Conservation (phyloP, 148 eudicot species). For the Silene uniflora region DNA sequence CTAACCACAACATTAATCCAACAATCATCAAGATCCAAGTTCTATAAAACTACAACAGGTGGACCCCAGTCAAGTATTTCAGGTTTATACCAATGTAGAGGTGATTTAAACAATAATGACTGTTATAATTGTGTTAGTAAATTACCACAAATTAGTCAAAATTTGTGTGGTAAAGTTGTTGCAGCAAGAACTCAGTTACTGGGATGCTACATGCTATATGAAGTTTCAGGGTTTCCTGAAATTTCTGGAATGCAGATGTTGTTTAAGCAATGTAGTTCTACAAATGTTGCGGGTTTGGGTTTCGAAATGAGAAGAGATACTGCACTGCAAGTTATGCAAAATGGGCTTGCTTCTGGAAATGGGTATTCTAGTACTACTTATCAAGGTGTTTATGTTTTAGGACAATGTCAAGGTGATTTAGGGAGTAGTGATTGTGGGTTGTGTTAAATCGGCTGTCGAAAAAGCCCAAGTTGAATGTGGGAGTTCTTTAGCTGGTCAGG, state of each 20-base stretch:
- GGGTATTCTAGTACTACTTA: slow-evolving; percentile 67
- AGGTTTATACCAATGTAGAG: slow-evolving; percentile 85
- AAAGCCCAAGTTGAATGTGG: slow-evolving; percentile 92
- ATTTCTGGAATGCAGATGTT: slow-evolving; percentile 73
- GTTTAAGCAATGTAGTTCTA: slow-evolving; percentile 57
- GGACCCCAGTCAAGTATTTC: slow-evolving; percentile 52
- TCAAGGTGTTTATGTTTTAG: slow-evolving; percentile 58
- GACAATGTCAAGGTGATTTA: slow-evolving; percentile 91
- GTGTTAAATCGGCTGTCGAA: slow-evolving; percentile 75
- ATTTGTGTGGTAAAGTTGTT: slow-evolving; percentile 63
- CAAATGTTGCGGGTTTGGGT: slow-evolving; percentile 48
- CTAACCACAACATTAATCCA: slow-evolving; percentile 51
- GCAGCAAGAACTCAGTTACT: slow-evolving; percentile 74
- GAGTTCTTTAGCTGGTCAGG: slow-evolving; percentile 63
- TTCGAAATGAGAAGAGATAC: slow-evolving; percentile 75
- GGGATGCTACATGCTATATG: slow-evolving; percentile 79
- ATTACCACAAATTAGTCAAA: slow-evolving; percentile 60
- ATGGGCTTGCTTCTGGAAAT: slow-evolving; percentile 49
- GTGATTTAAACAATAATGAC: slow-evolving; percentile 61
- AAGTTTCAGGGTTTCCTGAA: slow-evolving; percentile 68
- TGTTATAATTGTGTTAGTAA: slow-evolving; percentile 69
- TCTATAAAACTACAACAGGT: slow-evolving; percentile 60
- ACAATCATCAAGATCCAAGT: slow-evolving; percentile 73
- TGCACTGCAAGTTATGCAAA: slow-evolving; percentile 54
- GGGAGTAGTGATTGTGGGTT: slow-evolving; percentile 65